Evolutionary conservation across 1,284 basidiomycete genomes (phyloP).

Genomic region (Naganishia cerealis): DNA sequence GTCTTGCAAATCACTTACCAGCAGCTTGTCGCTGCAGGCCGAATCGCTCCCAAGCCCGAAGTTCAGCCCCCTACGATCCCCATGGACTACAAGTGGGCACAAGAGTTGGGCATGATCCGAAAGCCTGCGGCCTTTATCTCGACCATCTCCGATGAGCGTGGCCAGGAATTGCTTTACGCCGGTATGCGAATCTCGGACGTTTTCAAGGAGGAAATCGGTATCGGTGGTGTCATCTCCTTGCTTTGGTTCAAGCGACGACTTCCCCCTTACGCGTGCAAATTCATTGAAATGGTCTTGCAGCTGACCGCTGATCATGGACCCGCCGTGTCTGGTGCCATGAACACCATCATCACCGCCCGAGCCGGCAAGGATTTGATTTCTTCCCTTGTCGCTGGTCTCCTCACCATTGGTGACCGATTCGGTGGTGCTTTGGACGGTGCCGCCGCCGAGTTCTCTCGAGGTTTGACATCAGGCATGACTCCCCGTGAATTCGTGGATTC

Average conservation of each 20-base stretch:
- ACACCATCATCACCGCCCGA: conserved; percentile 97
- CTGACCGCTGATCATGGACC: conserved; percentile 97
- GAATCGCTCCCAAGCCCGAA: conserved; percentile 73
- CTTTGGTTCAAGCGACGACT: conserved; percentile 95
- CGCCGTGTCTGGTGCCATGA: conserved; percentile 90
- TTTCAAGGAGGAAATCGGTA: conserved; percentile 94
- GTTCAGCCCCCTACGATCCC: conserved; percentile 91
- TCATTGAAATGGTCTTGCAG: conserved; percentile 99
- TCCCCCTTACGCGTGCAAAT: conserved; percentile 66
- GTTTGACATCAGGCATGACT: conserved; percentile 84
- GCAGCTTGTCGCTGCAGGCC: conserved; percentile 70
- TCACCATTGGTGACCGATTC: conserved; percentile 97
- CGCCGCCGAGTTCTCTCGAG: conserved; percentile 89
- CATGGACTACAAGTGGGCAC: conserved; percentile 99
- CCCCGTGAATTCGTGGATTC: conserved; percentile 97
- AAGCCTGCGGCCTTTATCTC: conserved; percentile 99
- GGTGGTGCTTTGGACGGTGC: conserved; percentile 99
- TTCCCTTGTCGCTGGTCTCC: conserved; percentile 89
- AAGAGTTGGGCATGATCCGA: conserved; percentile 93
- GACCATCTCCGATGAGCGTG: conserved; percentile 98
- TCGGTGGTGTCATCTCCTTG: conserved; percentile 93
- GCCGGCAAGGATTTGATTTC: conserved; percentile 98
- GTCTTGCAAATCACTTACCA: conserved; percentile 84
- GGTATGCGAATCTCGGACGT: conserved; percentile 99
- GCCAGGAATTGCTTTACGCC: conserved; percentile 95